A percentile compares a stretch with the other conserved stretches of the same genome.
Evolutionary conservation across 371 early-diverging fungal species (phyloP).

Genomic region (Thermomucor indicae-seudaticae): DNA sequence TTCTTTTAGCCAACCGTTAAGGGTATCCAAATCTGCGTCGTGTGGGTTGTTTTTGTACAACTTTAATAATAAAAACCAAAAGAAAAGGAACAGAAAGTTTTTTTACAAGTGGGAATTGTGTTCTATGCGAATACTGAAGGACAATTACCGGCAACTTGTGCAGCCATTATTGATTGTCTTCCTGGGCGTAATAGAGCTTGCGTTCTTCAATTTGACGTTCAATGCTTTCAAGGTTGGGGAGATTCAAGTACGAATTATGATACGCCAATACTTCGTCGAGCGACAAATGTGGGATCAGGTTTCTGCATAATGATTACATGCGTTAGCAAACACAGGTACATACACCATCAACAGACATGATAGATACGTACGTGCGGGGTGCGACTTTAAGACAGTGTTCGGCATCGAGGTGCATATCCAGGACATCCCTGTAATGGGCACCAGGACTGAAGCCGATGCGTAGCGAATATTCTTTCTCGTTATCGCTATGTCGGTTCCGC

Average conservation of each 20-base stretch:
- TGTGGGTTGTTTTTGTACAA: not conserved
- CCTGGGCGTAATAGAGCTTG: slow-evolving; percentile 43
- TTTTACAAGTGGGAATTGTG: no score
- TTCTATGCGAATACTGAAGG: not conserved
- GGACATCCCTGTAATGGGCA: slow-evolving; percentile 84
- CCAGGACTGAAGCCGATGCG: slow-evolving; percentile 91
- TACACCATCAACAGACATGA: not conserved
- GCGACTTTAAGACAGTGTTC: slow-evolving; percentile 86
- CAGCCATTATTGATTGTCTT: slow-evolving; percentile 45
- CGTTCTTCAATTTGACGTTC: slow-evolving; percentile 45
- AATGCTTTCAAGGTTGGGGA: slow-evolving; percentile 40
- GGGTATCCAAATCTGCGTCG: not conserved
- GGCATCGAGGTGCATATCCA: slow-evolving; percentile 85
- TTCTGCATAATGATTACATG: no score
- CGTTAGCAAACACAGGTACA: not conserved
- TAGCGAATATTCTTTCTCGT: slow-evolving; percentile 78
- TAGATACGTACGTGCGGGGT: slow-evolving; percentile 48
- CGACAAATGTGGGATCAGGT: slow-evolving; percentile 40
- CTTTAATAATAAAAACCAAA: not conserved
- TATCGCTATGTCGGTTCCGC: slow-evolving; percentile 58
- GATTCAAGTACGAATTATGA: slow-evolving; percentile 38
- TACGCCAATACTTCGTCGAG: slow-evolving; percentile 41
- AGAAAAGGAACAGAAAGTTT: not conserved
- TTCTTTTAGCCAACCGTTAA: slow-evolving; percentile 2
- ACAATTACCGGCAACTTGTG: no score